Evolutionary conservation across 495 filamentous ascomycete species (phyloP).

Genomic region (Sordaria brevicollis): DNA sequence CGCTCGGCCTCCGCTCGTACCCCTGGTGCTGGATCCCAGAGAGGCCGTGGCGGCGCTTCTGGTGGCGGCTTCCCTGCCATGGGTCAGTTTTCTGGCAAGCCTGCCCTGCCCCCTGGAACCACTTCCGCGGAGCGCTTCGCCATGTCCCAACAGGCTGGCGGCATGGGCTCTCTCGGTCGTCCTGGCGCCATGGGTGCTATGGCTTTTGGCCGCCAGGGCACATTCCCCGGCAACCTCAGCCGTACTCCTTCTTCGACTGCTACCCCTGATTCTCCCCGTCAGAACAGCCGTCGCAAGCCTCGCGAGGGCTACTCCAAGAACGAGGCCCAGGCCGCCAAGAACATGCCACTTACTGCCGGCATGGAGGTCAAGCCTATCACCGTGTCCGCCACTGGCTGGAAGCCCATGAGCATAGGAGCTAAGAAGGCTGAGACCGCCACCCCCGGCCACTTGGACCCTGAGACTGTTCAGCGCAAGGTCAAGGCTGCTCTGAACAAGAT

Average conservation of each 20-base stretch:
- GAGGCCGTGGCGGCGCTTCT: slow-evolving; percentile 32
- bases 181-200: slow-evolving; percentile 43
- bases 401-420: slow-evolving; percentile 60
- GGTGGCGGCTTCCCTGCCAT: slow-evolving; percentile 43
- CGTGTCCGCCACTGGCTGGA: slow-evolving; percentile 70
- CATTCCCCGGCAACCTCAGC: slow-evolving; percentile 47
- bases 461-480: slow-evolving; percentile 95
- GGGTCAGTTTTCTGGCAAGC: slow-evolving; percentile 56
- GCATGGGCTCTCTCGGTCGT: slow-evolving; percentile 13
- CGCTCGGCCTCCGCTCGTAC: slow-evolving; percentile 66
- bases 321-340: slow-evolving; percentile 58
- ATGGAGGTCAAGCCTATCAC: slow-evolving; percentile 71
- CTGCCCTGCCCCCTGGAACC: slow-evolving; percentile 52
- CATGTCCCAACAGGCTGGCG: slow-evolving; percentile 23
- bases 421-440: slow-evolving; percentile 22
- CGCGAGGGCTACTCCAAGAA: slow-evolving; percentile 39
- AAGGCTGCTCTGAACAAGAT: slow-evolving; percentile 99
- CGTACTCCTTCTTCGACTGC: slow-evolving; percentile 39
- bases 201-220: slow-evolving; percentile 42
- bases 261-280: slow-evolving; percentile 39
- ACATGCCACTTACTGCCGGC: slow-evolving; percentile 80
- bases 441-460: slow-evolving; percentile 62
- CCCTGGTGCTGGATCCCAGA: slow-evolving; percentile 38
- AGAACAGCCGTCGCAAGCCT: slow-evolving; percentile 51
- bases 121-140: slow-evolving; percentile 57